A percentile compares a stretch with the other conserved stretches of the same genome.
These are phyloP conservation scores for Monotropa hypopitys DNA, from an alignment of 179 eudicot species.

Conservation along the genomic window DNA sequence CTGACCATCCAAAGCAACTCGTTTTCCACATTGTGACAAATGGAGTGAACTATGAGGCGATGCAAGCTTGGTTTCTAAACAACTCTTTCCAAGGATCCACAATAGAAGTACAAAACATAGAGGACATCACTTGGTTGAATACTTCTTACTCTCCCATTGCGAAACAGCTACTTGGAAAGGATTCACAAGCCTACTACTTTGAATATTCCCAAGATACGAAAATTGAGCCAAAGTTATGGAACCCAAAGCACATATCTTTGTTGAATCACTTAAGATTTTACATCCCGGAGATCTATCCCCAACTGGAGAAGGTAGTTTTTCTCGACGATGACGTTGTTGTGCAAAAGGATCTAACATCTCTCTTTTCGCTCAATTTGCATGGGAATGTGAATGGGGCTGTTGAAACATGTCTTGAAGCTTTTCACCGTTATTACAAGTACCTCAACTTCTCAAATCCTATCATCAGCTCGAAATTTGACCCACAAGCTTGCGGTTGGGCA, in stretches of 20 bases:
- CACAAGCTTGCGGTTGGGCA: conserved; percentile 89
- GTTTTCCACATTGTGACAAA: conserved; percentile 72
- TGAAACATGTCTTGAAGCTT: conserved; percentile 74
- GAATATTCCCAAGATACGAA: conserved; percentile 34
- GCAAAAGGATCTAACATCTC: conserved; percentile 59
- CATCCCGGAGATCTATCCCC: conserved; percentile 58
- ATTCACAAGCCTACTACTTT: conserved; percentile 30
- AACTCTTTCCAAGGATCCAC: conserved; percentile 56
- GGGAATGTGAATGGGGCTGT: conserved; percentile 84
- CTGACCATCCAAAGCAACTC: conserved; percentile 66
- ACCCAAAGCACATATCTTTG: conserved; percentile 48
- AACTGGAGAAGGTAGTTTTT: conserved; percentile 61
- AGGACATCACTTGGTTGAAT: conserved; percentile 61
- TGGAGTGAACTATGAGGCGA: conserved; percentile 45
- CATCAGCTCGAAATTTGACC: conserved; percentile 64
- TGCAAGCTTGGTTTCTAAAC: conserved; percentile 64
- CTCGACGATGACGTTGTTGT: conserved; percentile 62
- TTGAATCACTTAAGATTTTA: conserved; percentile 70
- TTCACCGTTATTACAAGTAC: conserved; percentile 59
- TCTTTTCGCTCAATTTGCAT: conserved; percentile 62
- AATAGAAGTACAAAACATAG: conserved; percentile 47
- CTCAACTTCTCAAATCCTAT: conserved; percentile 61
- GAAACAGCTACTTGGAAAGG: conserved; percentile 32
- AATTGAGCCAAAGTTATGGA: conserved; percentile 39
- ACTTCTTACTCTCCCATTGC: conserved; percentile 53